Percentiles rank a stretch among this genome's conserved stretches.
These are phyloP conservation scores for Coemansia reversa DNA, from an alignment of 192 early-diverging fungal genomes.

Conservation along the genomic window DNA sequence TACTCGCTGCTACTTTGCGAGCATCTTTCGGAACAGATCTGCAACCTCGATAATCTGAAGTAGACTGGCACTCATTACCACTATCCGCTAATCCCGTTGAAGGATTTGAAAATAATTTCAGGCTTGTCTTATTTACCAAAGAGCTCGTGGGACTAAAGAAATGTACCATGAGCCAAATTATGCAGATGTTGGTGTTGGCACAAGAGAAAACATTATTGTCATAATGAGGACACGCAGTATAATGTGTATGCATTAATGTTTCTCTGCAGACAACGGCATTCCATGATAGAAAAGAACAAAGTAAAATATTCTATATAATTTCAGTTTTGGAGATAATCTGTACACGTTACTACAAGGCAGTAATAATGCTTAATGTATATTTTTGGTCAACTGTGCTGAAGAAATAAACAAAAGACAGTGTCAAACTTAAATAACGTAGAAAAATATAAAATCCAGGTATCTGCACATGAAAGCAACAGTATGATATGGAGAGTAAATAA, in stretches of 20 bases:
- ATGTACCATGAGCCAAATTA: slow-evolving; percentile 56
- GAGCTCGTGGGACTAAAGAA: slow-evolving; percentile 55
- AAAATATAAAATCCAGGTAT: too few species aligned
- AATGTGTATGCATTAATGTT: slow-evolving; percentile 46
- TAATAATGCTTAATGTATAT: too few species aligned
- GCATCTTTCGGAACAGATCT: slow-evolving; percentile 64
- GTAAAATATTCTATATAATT: slow-evolving; percentile 17
- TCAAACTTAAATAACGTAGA: too few species aligned
- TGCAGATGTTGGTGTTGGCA: slow-evolving; percentile 63
- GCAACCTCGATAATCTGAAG: slow-evolving; percentile 56
- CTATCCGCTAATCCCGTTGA: slow-evolving; percentile 60
- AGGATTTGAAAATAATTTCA: slow-evolving; percentile 60
- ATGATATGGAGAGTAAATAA: too few species aligned
- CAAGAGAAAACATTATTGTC: slow-evolving; percentile 56
- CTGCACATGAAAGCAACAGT: too few species aligned
- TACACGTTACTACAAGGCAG: too few species aligned
- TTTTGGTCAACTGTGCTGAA: too few species aligned
- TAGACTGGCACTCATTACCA: slow-evolving; percentile 53
- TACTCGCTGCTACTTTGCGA: slow-evolving; percentile 73
- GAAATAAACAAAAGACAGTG: too few species aligned
- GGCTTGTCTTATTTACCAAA: slow-evolving; percentile 57
- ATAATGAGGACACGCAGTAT: slow-evolving; percentile 59
- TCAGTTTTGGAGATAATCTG: too few species aligned
- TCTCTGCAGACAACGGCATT: slow-evolving; percentile 27
- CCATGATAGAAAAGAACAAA: slow-evolving; percentile 28